Evolutionary conservation across 164 flowering plant species (phyloP).

Genomic region (Chimonanthus praecox): DNA sequence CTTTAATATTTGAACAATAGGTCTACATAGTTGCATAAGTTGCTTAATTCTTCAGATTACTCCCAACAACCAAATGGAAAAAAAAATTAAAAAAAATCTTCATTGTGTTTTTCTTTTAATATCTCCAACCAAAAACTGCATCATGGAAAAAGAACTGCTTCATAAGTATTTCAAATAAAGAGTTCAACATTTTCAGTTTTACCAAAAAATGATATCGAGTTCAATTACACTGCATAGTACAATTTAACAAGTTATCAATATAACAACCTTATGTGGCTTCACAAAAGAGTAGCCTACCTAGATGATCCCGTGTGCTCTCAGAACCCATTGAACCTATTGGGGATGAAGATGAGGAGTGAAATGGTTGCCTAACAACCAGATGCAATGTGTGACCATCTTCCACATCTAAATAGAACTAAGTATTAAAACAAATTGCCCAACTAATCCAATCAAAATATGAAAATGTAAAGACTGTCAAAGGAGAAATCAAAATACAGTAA

Average conservation of each 20-base stretch:
- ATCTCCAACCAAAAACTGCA: no score
- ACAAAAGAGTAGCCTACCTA: slow-evolving; percentile 9
- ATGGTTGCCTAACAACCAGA: slow-evolving; percentile 82
- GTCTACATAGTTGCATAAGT: no score
- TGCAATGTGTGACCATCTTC: slow-evolving; percentile 99
- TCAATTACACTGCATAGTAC: no score
- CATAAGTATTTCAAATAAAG: no score
- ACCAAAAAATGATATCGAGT: no score
- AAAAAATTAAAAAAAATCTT: no score
- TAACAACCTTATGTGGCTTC: background rate
- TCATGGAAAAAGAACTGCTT: no score
- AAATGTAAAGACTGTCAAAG: background rate
- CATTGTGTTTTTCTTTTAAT: no score
- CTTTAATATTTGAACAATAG: no score
- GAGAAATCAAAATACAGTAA: background rate
- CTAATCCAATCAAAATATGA: background rate
- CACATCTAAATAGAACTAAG: slow-evolving; percentile 56
- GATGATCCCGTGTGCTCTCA: slow-evolving; percentile 17
- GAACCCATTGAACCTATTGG: slow-evolving; percentile 13
- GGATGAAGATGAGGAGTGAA: slow-evolving; percentile 36
- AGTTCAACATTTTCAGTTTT: no score
- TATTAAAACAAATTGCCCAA: slow-evolving; percentile 22
- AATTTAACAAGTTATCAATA: background rate
- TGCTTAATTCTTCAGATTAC: no score
- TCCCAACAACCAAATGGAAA: no score